A percentile compares a stretch with the other conserved stretches of the same genome.
Conservation (phyloP, 1,139 yeast genomes). For the Candida sp. region DNA sequence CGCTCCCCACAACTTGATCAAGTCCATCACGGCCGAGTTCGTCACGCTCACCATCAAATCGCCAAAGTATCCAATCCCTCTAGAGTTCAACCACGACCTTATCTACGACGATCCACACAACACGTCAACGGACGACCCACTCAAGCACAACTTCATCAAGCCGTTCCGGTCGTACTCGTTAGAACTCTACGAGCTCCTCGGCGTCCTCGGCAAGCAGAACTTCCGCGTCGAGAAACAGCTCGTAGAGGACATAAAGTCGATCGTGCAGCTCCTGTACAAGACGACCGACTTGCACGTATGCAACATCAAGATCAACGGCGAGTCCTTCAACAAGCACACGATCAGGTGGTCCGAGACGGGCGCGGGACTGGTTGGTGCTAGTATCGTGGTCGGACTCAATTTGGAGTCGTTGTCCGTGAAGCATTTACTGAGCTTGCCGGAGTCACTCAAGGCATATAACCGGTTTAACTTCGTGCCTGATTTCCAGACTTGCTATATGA, state of each 20-base stretch:
- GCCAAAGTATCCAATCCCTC: slow-evolving; percentile 34
- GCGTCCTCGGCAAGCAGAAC: slow-evolving; percentile 26
- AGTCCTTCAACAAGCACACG: slow-evolving; percentile 5
- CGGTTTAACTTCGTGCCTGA: slow-evolving; percentile 38
- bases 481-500: slow-evolving; percentile 41
- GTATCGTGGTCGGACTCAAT: slow-evolving; percentile 12
- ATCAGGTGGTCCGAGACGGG: background rate
- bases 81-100: slow-evolving; percentile 46
- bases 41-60: slow-evolving; percentile 38
- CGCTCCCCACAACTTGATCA: slow-evolving; percentile 30
- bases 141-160: slow-evolving; percentile 23
- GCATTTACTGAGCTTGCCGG: slow-evolving; percentile 6
- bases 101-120: slow-evolving; percentile 24
- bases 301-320: slow-evolving; percentile 16
- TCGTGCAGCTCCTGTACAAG: slow-evolving; percentile 32
- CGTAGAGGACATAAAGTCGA: slow-evolving; percentile 32
- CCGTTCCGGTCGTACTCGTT: slow-evolving; percentile 25
- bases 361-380: slow-evolving; percentile 1
- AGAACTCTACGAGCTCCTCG: slow-evolving; percentile 23
- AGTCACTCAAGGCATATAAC: slow-evolving; percentile 14
- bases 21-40: slow-evolving; percentile 32
- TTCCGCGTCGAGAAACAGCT: slow-evolving; percentile 33
- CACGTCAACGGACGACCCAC: slow-evolving; percentile 31
- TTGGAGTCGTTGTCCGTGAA: slow-evolving; percentile 13
- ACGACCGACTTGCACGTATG: slow-evolving; percentile 26